These are phyloP conservation scores for Phytopythium aichiense DNA, from an alignment of 352 stramenopile species.

Conservation along the genomic window DNA sequence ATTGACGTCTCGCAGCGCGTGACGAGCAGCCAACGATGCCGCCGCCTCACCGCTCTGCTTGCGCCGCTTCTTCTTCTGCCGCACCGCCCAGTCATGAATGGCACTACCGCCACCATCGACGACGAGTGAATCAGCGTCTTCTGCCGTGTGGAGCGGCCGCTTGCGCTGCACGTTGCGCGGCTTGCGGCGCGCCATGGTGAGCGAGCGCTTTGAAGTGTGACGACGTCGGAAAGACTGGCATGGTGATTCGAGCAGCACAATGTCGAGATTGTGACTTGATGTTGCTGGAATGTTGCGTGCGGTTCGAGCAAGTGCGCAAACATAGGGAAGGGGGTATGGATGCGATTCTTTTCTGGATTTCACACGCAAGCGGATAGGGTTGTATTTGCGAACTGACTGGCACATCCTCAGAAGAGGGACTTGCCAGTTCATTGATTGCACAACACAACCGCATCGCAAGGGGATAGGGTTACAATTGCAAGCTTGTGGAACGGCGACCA, in stretches of 20 bases:
- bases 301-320: not conserved
- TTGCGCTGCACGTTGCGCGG: conserved; percentile 19
- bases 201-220: not conserved
- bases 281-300: not conserved
- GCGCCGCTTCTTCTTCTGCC: conserved; percentile 3
- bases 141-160: not conserved
- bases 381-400: too few relatives aligned
- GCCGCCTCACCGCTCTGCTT: not conserved
- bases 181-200: conserved; percentile 30
- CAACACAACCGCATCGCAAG: too few relatives aligned
- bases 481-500: too few relatives aligned
- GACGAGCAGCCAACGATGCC: not conserved
- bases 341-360: too few relatives aligned
- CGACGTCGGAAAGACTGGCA: too few relatives aligned
- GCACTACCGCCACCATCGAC: not conserved
- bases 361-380: too few relatives aligned
- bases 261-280: not conserved
- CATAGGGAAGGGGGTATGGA: too few relatives aligned
- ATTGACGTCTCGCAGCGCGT: not conserved
- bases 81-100: not conserved
- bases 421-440: not conserved
- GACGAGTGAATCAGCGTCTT: not conserved
- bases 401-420: too few relatives aligned
- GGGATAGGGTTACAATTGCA: too few relatives aligned
- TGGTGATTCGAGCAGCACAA: too few relatives aligned